Evolutionary conservation across 345 rosid species (phyloP), one percentile per base, ranked within the genome.

Genomic region (Nasturtium officinale): DNA sequence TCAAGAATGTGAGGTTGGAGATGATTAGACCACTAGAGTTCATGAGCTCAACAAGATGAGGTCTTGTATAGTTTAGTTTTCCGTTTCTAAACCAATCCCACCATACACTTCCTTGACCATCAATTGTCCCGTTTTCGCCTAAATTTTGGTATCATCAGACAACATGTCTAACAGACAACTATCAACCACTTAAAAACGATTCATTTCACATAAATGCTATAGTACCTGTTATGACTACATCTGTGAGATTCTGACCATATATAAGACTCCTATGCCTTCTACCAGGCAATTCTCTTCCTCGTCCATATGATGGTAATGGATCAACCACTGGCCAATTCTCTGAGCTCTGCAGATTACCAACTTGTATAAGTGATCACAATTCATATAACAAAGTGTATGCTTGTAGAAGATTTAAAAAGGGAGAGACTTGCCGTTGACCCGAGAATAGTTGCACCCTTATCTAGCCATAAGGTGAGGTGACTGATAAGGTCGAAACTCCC

Each of bases 401-500:
- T 67, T 42, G 58, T 30, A 53, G 35, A 55, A 47, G 11, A n/a
- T 74, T 74, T 0, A 15, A 38, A 28, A 32, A 75, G 50, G 61
- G 5, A 56, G 54, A 70, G 26, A 71, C 88, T 85, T 84, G 79
- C 99, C 75, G 71, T 85, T 69, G 99, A 95, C 40, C 99, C 97
- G 53, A 95, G 94, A 82, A 95, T 90, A 15, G 91, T 85, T 33
- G 99, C 99, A 78, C 83, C 89, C 62, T 87, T 89, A 76, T 90
- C 96, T 57, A 91, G 77, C 96, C 92, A 95, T 79, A 91, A 69
- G 54, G 99, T 91, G 57, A 95, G 82, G 83, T 91, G 99, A 77
- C 97, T 95, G 71, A 95, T 87, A 61, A 95, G 99, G 69, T 91
- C 87, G 69, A 95, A 95, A 84, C 97, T 95, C 64, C 99, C 99